Evolutionary conservation across 495 filamentous ascomycete genomes (phyloP), one percentile per base, ranked within the genome.

Genomic region (Aspergillus ellipticus): DNA sequence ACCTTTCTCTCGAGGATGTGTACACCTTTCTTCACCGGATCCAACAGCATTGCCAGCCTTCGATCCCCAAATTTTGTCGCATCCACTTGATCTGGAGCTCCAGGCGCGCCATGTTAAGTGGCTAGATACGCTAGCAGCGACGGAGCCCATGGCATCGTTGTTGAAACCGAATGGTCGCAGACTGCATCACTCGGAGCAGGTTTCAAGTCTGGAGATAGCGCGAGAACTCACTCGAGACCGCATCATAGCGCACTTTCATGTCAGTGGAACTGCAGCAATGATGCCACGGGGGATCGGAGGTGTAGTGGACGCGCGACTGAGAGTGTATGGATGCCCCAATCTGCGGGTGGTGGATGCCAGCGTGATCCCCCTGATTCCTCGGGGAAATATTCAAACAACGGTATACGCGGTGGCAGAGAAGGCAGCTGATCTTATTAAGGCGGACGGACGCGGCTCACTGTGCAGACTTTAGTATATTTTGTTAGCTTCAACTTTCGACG

Each of bases 351-450:
- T 77, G 7, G 80, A 83, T 57, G 77, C 79, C 5, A 80, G 78
- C 53, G 62, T 81, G 6, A 70, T 82, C 35, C 76, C 79, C 0
- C 16, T 80, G n/a, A 61, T 74, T 55, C 65, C 75, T n/a, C 49
- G 59, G 1, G 78, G 70, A 0, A 76, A 82, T 62, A 72, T 81
- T 28, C 66, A 72, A 64, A 67, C 69, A 7, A 64, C 65, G 0
- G 78, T 83, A 13, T 82, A 80, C 64, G 77, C 74, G 2, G 66
- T 82, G 13, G 80, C 77, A 2, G 79, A 83, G 66, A 63, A 68
- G 58, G 80, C 77, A 29, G 77, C 78, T 9, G 79, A 80, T 64
- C 46, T 80, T 16, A 79, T 83, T 62, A 79, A 42, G 33, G 19
- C 28, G 43, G 20, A 13, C 26, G n/a, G n/a, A n/a, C n/a, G n/a